phyloP scores from a whole-genome alignment of 192 early-diverging fungal species.

The Rhizophagus prolifer region DNA sequence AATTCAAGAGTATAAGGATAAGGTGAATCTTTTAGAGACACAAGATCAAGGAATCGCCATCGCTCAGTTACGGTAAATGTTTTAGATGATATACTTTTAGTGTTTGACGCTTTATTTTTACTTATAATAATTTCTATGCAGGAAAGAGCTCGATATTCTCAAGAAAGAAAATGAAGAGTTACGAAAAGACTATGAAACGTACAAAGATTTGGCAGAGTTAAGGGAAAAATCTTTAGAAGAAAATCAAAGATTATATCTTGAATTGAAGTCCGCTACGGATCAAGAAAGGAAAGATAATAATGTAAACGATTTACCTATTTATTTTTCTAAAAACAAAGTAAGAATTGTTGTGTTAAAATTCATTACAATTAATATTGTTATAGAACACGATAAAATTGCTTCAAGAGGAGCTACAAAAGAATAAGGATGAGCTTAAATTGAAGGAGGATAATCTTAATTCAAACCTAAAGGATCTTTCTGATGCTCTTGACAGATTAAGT shows the following conservation, averaged over 20 bases:
- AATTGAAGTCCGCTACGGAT: conserved; percentile 10
- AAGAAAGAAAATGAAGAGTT: conserved; percentile 1
- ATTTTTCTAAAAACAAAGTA: too few relatives aligned
- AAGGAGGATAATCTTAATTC: background rate
- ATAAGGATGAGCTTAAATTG: background rate
- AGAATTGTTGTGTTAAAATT: too few relatives aligned
- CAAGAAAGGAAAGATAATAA: background rate
- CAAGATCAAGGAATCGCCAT: background rate
- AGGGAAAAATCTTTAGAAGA: background rate
- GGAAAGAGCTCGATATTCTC: background rate
- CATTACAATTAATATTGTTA: background rate
- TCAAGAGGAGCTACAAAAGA: background rate
- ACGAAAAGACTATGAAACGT: background rate
- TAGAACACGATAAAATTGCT: background rate
- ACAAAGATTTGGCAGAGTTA: background rate
- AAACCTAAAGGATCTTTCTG: background rate
- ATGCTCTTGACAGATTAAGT: background rate
- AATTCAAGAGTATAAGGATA: background rate
- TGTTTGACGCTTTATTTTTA: background rate
- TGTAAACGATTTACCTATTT: too few relatives aligned
- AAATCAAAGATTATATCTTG: background rate
- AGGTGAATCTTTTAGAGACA: background rate
- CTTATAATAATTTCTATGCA: background rate
- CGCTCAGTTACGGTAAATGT: background rate
- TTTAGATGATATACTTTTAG: background rate